Evolutionary conservation across 805 yeast genomes (phyloP).

Genomic region (Clavispora asparagi): DNA sequence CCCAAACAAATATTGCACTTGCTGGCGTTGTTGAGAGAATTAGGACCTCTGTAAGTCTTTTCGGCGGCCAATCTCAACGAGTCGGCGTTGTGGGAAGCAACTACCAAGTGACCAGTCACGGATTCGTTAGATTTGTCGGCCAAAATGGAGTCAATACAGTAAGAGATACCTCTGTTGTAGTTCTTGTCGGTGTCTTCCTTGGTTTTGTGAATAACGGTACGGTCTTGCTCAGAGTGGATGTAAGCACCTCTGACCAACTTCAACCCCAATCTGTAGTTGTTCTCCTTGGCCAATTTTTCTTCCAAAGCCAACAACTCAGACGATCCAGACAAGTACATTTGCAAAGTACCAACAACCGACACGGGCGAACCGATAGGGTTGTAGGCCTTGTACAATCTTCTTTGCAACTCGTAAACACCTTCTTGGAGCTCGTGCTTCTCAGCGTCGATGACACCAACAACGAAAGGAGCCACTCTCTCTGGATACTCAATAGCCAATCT

Average conservation of each 20-base stretch:
- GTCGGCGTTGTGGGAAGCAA: conserved; percentile 82
- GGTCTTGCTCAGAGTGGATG: conserved; percentile 78
- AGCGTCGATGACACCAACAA: conserved; percentile 82
- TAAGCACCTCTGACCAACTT: conserved; percentile 95
- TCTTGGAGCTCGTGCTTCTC: conserved; percentile 84
- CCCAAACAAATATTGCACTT: conserved; percentile 73
- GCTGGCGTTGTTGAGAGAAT: conserved; percentile 12
- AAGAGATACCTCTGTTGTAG: conserved; percentile 65
- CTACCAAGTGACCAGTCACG: conserved; percentile 71
- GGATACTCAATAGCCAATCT: conserved; percentile 50
- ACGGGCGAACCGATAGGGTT: conserved; percentile 56
- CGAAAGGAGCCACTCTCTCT: conserved; percentile 63
- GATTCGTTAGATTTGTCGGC: conserved; percentile 39
- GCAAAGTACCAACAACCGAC: conserved; percentile 85
- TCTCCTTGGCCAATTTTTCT: conserved; percentile 54
- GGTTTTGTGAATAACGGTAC: conserved; percentile 67
- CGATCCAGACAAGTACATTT: conserved; percentile 81
- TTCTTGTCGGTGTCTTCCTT: conserved; percentile 77
- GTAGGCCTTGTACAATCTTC: conserved; percentile 68
- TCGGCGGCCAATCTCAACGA: conserved; percentile 73
- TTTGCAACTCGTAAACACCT: conserved; percentile 88
- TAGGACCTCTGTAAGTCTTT: conserved; percentile 31
- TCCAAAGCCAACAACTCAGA: conserved; percentile 57
- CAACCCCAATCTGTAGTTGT: conserved; percentile 70
- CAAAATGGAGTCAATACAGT: conserved; percentile 56